Conservation (phyloP, 1,284 basidiomycete genomes). For the Gymnopus androsaceus region DNA sequence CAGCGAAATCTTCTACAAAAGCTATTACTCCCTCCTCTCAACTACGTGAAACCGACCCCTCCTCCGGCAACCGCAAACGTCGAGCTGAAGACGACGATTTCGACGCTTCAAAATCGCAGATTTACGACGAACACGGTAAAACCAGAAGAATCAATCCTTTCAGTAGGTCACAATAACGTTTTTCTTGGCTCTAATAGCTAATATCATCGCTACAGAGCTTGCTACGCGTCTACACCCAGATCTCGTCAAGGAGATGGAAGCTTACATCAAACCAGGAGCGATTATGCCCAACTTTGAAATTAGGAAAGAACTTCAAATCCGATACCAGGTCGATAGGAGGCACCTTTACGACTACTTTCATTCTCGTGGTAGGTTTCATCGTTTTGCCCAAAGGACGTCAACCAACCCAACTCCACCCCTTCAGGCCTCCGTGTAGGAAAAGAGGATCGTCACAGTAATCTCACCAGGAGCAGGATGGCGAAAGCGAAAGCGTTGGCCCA, state of each 20-base stretch:
- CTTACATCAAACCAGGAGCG: conserved; percentile 62
- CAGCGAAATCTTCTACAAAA: neutral
- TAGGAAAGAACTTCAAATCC: conserved; percentile 66
- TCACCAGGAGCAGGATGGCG: conserved; percentile 39
- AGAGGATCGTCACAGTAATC: conserved; percentile 60
- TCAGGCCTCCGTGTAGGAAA: conserved; percentile 67
- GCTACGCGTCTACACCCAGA: conserved; percentile 65
- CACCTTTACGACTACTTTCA: conserved; percentile 81
- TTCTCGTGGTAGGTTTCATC: conserved; percentile 40
- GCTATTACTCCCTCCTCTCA: neutral
- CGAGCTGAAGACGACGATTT: conserved; percentile 9
- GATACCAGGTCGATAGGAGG: conserved; percentile 66
- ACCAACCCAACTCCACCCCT: conserved; percentile 14
- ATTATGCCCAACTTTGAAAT: conserved; percentile 73
- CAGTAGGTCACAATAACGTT: conserved; percentile 17
- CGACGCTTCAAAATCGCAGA: neutral
- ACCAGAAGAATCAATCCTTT: conserved; percentile 56
- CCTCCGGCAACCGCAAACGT: conserved; percentile 11
- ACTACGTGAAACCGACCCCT: conserved; percentile 1
- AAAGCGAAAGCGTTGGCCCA: conserved; percentile 26
- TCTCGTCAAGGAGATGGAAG: conserved; percentile 68
- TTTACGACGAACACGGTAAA: conserved; percentile 16
- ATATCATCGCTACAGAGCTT: conserved; percentile 47
- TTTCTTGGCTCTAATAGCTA: neutral
- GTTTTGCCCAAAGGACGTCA: neutral